Conservation (phyloP, 2,329 filamentous ascomycete genomes). For the Dactylellina haptotyla region DNA sequence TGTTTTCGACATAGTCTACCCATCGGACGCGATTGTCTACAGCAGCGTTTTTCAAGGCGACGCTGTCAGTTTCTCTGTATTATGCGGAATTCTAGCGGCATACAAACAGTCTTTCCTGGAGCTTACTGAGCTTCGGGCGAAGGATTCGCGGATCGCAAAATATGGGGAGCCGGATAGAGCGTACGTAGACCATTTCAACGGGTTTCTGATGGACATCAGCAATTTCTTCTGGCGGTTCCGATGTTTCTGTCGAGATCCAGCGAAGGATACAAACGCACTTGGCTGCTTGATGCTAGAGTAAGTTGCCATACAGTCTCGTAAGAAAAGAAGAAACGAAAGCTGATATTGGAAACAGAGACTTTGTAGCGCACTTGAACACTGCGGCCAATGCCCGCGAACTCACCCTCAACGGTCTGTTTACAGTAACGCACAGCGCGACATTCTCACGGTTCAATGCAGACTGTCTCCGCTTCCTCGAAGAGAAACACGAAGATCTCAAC, state of each 20-base stretch:
- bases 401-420: constrained; percentile 66
- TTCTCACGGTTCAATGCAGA: constrained; percentile 69
- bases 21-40: constrained; percentile 75
- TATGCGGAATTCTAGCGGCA: constrained; percentile 74
- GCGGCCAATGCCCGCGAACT: constrained; percentile 55
- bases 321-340: background rate
- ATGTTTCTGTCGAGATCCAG: constrained; percentile 60
- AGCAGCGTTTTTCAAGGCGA: constrained; percentile 74
- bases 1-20: constrained; percentile 72
- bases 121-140: constrained; percentile 30
- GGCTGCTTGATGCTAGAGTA: constrained; percentile 66
- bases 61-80: constrained; percentile 72
- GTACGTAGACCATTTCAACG: constrained; percentile 78
- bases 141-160: constrained; percentile 53
- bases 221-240: constrained; percentile 82
- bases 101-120: constrained; percentile 48
- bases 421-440: constrained; percentile 70
- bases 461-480: constrained; percentile 69
- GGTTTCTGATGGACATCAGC: constrained; percentile 85
- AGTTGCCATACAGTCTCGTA: constrained; percentile 1
- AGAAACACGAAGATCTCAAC: constrained; percentile 66
- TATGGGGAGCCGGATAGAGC: constrained; percentile 66
- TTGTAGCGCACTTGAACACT: constrained; percentile 51
- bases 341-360: constrained; percentile 43
- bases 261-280: constrained; percentile 70